Evolutionary conservation across 2,329 filamentous ascomycete species (phyloP), one percentile per base, ranked within the genome.

Genomic region (Lachnellula occidentalis): DNA sequence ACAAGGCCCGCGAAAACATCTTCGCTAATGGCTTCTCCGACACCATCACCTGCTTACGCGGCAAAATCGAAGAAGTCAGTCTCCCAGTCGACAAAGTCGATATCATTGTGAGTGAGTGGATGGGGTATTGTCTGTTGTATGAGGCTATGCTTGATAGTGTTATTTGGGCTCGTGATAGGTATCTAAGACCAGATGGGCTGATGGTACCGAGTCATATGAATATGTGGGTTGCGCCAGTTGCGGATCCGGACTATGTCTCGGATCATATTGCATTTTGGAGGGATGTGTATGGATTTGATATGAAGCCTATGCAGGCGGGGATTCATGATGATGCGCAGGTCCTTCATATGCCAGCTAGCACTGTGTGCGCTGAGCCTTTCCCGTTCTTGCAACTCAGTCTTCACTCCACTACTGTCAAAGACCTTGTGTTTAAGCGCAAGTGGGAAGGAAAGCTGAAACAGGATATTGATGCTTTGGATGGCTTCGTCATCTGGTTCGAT

Each of bases 81-180:
- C 78, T 91, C 21, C 91, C 88, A 1, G 86, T 92, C 7, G 77
- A 83, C 51, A 77, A 92, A 66, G 92, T 96, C 45, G 92, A 97
- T 72, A 87, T 97, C 66, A 96, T 97, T 68, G 86, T 97, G 57
- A 95, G 89, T 56, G 92, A 97, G 71, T 97, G 92, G 92, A 97
- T 97, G 92, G 92, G 92, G 31, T 97, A 97, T 70, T 89, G 86
- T 60, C 79, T 96, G 17, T 79, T 96, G 5, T 97, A 95, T 71
- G 92, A 97, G 73, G 90, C 91, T 53, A 97, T 97, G 92, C 83
- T 97, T 27, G 90, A 94, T 60, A 95, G 90, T 48, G 90, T 97
- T 21, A 79, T 97, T 49, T 92, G 84, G 67, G 92, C 92, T 43
- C 81, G 92, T 58, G 92, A 97, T 72, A 84, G 82, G 63, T 96